phyloP scores from a whole-genome alignment of 2,329 filamentous ascomycete species.

The Trichoderma simmonsii region DNA sequence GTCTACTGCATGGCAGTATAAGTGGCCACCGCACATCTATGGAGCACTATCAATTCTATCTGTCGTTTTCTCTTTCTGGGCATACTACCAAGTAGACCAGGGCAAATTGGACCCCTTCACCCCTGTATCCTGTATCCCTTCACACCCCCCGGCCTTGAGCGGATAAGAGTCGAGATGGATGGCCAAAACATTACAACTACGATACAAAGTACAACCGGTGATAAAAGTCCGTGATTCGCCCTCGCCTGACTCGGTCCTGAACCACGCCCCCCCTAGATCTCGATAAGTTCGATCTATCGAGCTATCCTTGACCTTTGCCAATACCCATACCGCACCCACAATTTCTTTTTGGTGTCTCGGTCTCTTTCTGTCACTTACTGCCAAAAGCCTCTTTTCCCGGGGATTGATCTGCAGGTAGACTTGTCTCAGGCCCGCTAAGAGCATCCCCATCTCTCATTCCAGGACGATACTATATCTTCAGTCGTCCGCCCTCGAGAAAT shows the following conservation, averaged over 20 bases:
- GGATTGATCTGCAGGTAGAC: constrained; percentile 34
- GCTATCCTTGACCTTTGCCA: constrained; percentile 30
- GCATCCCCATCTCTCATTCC: constrained; percentile 36
- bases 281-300: constrained; percentile 29
- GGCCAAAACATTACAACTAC: constrained; percentile 29
- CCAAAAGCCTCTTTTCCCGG: constrained; percentile 29
- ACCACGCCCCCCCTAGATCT: constrained; percentile 7
- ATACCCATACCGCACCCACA: constrained; percentile 26
- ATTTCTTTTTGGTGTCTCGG: constrained; percentile 37
- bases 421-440: constrained; percentile 36
- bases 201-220: constrained; percentile 17
- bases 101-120: constrained; percentile 18
- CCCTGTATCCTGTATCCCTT: constrained; percentile 8
- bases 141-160: neutral
- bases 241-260: constrained; percentile 11
- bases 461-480: constrained; percentile 42
- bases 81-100: constrained; percentile 12
- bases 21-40: constrained; percentile 7
- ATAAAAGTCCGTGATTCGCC: constrained; percentile 19
- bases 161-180: constrained; percentile 22
- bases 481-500: constrained; percentile 33
- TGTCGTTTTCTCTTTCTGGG: neutral
- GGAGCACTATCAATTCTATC: neutral
- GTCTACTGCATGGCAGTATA: neutral
- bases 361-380: constrained; percentile 27